phyloP scores from a whole-genome alignment of 78 protist species.

The Protostelium mycophagum region DNA sequence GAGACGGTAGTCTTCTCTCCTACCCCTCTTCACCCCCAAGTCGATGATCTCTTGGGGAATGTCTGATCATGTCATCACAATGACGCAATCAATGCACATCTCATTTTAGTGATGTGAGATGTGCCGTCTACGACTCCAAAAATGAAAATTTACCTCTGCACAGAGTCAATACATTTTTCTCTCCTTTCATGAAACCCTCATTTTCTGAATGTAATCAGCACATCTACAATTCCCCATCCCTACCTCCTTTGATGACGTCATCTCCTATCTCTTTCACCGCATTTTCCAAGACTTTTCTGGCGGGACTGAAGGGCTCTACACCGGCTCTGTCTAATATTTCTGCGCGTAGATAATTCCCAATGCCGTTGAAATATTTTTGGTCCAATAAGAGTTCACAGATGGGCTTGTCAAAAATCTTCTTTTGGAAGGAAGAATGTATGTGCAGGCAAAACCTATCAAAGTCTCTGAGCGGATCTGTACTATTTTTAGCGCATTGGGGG shows the following conservation, averaged over 20 bases:
- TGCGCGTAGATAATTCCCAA: conserved; percentile 5
- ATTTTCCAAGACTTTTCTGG: background rate
- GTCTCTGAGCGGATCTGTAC: background rate
- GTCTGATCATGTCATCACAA: background rate
- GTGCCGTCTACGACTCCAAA: background rate
- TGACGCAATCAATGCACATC: background rate
- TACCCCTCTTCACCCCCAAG: background rate
- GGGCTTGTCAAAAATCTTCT: background rate
- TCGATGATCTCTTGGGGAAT: background rate
- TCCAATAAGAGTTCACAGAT: conserved; percentile 4
- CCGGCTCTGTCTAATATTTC: conserved; percentile 1
- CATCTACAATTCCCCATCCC: background rate
- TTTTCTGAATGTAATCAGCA: background rate
- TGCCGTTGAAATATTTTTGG: conserved; percentile 4
- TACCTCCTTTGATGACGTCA: background rate
- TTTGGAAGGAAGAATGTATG: background rate
- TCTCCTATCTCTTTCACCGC: too few relatives aligned
- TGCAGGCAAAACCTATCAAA: background rate
- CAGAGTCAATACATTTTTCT: background rate
- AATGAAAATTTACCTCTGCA: background rate
- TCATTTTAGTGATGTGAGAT: background rate
- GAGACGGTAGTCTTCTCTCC: background rate
- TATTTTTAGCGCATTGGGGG: too few relatives aligned
- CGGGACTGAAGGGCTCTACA: background rate
- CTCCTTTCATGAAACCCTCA: background rate